These are phyloP conservation scores for Raphanus sativus DNA, from an alignment of 345 rosid species.

Conservation along the genomic window DNA sequence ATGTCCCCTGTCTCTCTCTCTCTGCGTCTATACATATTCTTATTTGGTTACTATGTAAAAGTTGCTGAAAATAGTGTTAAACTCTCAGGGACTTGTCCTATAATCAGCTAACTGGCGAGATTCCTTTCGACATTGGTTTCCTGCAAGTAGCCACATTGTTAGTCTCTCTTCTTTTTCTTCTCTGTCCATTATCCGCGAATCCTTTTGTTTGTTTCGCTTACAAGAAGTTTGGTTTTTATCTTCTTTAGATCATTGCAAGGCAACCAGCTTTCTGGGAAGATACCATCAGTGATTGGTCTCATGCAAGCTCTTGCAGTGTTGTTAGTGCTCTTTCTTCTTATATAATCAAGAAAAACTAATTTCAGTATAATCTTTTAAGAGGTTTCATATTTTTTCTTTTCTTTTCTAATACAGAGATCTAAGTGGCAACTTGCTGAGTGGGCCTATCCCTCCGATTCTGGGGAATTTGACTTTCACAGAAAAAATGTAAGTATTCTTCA, in stretches of 20 bases:
- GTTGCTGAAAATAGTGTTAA: not conserved
- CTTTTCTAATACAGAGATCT: constrained; percentile 56
- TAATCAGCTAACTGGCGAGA: constrained; percentile 82
- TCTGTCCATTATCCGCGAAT: not conserved
- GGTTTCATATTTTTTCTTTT: not conserved
- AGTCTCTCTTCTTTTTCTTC: constrained; percentile 14
- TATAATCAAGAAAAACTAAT: not conserved
- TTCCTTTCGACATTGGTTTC: constrained; percentile 96
- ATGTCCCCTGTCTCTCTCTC: constrained; percentile 41
- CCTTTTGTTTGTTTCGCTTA: constrained; percentile 10
- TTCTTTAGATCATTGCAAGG: constrained; percentile 88
- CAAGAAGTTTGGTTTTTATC: not conserved
- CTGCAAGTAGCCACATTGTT: constrained; percentile 98
- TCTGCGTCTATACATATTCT: constrained; percentile 14
- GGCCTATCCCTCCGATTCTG: constrained; percentile 82
- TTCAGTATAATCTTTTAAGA: not conserved
- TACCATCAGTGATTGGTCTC: constrained; percentile 94
- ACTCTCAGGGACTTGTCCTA: constrained; percentile 83
- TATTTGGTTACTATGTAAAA: not conserved
- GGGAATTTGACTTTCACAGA: constrained; percentile 90
- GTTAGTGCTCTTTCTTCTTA: constrained; percentile 54
- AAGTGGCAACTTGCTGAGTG: constrained; percentile 83
- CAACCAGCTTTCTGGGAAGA: constrained; percentile 73
- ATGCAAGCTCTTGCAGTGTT: constrained; percentile 99
- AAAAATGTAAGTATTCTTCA: constrained; percentile 57